A percentile compares a stretch with the other conserved stretches of the same genome.
These are phyloP conservation scores for Penicillium oxalicum DNA, from an alignment of 2,329 filamentous ascomycete species.

Conservation along the genomic window DNA sequence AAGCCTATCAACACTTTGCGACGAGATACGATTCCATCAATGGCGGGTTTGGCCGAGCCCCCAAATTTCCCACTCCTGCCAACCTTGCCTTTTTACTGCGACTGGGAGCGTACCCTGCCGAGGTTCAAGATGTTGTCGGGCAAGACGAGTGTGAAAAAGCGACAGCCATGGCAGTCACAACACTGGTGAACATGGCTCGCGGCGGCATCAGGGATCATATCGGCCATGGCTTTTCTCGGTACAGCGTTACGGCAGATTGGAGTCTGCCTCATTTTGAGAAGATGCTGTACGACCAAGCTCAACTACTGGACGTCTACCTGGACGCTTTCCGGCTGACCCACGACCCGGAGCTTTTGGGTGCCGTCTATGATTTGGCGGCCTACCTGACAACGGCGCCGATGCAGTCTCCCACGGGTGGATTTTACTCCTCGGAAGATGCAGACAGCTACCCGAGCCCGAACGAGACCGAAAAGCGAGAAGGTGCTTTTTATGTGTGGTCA, in stretches of 20 bases:
- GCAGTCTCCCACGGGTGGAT: constrained; percentile 62
- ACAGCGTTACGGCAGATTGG: constrained; percentile 89
- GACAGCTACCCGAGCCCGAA: constrained; percentile 71
- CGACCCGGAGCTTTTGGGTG: constrained; percentile 67
- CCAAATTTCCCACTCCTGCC: constrained; percentile 84
- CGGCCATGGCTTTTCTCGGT: constrained; percentile 72
- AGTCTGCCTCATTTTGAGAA: constrained; percentile 95
- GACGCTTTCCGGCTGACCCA: constrained; percentile 72
- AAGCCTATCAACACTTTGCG: constrained; percentile 75
- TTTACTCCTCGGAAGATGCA: constrained; percentile 83
- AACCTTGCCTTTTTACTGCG: constrained; percentile 79
- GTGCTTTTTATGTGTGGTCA: constrained; percentile 93
- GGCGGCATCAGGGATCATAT: constrained; percentile 70
- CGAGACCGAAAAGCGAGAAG: constrained; percentile 78
- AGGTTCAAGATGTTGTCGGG: constrained; percentile 83
- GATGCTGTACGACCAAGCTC: constrained; percentile 87
- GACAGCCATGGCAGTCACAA: constrained; percentile 71
- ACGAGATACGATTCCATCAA: constrained; percentile 71
- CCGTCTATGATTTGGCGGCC: constrained; percentile 75
- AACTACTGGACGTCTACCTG: constrained; percentile 75
- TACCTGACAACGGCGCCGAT: constrained; percentile 73
- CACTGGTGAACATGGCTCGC: constrained; percentile 69
- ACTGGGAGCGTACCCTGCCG: constrained; percentile 62
- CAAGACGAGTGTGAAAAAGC: constrained; percentile 68
- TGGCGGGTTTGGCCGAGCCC: constrained; percentile 72